Conservation (phyloP, 1,284 basidiomycete genomes). For the Melampsora americana region DNA sequence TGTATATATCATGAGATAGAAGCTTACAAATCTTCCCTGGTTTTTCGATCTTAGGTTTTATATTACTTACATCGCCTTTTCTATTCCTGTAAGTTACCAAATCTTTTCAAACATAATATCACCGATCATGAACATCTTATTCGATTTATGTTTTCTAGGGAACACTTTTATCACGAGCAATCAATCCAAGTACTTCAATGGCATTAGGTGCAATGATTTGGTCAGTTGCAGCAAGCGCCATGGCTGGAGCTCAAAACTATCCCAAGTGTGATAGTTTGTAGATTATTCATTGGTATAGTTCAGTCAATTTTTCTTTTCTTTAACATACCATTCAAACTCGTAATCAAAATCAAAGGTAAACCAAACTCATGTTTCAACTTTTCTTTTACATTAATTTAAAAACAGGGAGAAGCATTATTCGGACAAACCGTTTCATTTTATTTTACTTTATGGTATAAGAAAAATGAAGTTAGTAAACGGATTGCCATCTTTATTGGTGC, state of each 20-base stretch:
- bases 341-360: no score
- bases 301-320: conserved; percentile 60
- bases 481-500: conserved; percentile 75
- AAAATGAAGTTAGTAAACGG: conserved; percentile 66
- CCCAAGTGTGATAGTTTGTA: background rate
- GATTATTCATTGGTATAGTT: background rate
- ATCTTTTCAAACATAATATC: no score
- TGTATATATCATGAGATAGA: no score
- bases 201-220: background rate
- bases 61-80: background rate
- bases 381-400: no score
- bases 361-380: no score
- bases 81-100: background rate
- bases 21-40: no score
- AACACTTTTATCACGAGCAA: background rate
- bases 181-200: background rate
- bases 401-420: conserved; percentile 63
- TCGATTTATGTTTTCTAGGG: background rate
- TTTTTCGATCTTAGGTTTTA: background rate
- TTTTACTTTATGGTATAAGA: conserved; percentile 73
- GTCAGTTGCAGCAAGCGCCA: background rate
- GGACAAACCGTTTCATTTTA: conserved; percentile 71
- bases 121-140: no score
- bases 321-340: conserved; percentile 63
- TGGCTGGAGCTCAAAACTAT: background rate